phyloP scores from a whole-genome alignment of 176 grass and related monocot species.

The Zea luxurians region DNA sequence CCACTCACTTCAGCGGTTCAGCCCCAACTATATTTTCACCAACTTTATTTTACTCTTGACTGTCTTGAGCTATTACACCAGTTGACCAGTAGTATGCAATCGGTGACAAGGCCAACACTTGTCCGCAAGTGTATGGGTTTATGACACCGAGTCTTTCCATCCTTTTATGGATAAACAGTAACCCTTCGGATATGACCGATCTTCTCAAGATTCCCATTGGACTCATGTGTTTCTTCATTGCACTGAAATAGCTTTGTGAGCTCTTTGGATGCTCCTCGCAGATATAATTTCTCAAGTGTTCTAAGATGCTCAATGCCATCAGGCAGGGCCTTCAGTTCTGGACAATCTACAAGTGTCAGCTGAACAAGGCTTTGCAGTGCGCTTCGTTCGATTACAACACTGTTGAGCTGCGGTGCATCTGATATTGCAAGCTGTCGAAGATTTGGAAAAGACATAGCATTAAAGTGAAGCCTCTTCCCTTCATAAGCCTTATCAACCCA shows the following conservation, averaged over 20 bases:
- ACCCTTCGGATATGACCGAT: not conserved
- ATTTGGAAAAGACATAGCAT: not conserved
- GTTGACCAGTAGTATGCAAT: not conserved
- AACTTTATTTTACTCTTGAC: not conserved
- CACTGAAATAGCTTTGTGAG: constrained; percentile 6
- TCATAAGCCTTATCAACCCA: constrained; percentile 38
- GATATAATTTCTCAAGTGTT: constrained; percentile 13
- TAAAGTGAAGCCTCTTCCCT: constrained; percentile 17
- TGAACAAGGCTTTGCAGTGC: constrained; percentile 34
- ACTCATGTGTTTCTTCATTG: not conserved
- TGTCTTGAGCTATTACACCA: not conserved
- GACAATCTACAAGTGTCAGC: constrained; percentile 1
- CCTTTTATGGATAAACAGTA: not conserved
- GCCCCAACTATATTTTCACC: not conserved
- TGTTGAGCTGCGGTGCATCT: not conserved
- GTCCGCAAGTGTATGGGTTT: not conserved
- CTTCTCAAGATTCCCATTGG: not conserved
- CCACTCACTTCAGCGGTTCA: not conserved
- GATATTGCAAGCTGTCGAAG: not conserved
- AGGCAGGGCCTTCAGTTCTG: constrained; percentile 34
- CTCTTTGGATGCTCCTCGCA: not conserved
- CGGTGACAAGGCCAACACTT: not conserved
- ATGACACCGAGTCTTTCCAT: not conserved
- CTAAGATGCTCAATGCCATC: constrained; percentile 32
- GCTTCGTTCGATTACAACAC: constrained; percentile 20